phyloP scores from a whole-genome alignment of 1,284 basidiomycete species.

The Sporisorium scitamineum region DNA sequence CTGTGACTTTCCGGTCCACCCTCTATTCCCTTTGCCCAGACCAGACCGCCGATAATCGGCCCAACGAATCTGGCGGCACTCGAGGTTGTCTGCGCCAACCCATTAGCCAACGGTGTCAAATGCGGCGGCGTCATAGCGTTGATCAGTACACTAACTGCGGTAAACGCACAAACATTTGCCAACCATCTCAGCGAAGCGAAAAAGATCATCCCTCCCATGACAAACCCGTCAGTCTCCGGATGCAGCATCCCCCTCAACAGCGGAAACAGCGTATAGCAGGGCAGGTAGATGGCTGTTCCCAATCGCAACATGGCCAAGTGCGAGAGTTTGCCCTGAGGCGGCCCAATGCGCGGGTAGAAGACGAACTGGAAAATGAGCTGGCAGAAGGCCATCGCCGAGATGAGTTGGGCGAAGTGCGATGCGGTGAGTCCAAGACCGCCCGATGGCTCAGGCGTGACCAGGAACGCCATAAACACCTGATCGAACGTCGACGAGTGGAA shows the following conservation, averaged over 20 bases:
- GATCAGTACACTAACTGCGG: slow-evolving; percentile 65
- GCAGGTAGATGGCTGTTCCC: slow-evolving; percentile 53
- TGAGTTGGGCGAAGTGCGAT: slow-evolving; percentile 68
- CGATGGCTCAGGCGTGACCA: slow-evolving; percentile 65
- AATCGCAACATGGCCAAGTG: slow-evolving; percentile 67
- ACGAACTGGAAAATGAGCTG: slow-evolving; percentile 64
- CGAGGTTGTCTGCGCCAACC: slow-evolving; percentile 70
- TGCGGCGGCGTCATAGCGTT: slow-evolving; percentile 71
- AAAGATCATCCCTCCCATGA: slow-evolving; percentile 71
- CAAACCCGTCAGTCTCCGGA: slow-evolving; percentile 69
- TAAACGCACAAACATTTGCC: slow-evolving; percentile 70
- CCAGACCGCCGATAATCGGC: slow-evolving; percentile 65
- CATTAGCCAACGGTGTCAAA: slow-evolving; percentile 70
- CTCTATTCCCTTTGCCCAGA: slow-evolving; percentile 65
- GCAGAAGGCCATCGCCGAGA: slow-evolving; percentile 66
- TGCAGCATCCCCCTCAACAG: slow-evolving; percentile 71
- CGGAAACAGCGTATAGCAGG: slow-evolving; percentile 61
- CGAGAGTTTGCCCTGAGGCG: slow-evolving; percentile 59
- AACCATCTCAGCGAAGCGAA: slow-evolving; percentile 68
- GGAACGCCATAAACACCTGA: slow-evolving; percentile 69
- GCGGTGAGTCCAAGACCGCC: slow-evolving; percentile 68
- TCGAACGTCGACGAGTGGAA: slow-evolving; percentile 69
- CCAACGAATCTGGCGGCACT: slow-evolving; percentile 70
- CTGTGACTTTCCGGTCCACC: slow-evolving; percentile 41
- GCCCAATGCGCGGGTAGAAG: slow-evolving; percentile 78